These are phyloP conservation scores for Endoconidiophora polonica DNA, from an alignment of 2,329 filamentous ascomycete genomes.

Conservation along the genomic window DNA sequence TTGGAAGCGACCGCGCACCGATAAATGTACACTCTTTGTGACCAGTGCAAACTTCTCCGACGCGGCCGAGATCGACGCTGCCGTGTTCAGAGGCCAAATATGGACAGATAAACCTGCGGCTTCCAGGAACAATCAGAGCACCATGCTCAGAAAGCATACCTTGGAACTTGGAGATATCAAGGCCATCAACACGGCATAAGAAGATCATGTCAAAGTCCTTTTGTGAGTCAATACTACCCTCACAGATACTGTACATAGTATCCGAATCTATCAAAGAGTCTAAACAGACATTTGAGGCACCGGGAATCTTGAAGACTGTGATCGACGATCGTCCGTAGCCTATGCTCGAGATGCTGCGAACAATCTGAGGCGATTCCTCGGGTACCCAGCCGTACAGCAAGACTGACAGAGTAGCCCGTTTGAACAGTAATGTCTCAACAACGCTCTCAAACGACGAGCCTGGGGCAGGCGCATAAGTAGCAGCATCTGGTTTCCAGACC, in stretches of 20 bases:
- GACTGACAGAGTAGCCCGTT: constrained; percentile 23
- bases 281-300: too few species aligned
- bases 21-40: neutral
- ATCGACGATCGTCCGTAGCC: too few species aligned
- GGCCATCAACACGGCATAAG: constrained; percentile 1
- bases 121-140: constrained; percentile 1
- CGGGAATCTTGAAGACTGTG: too few species aligned
- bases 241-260: too few species aligned
- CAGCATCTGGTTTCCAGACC: constrained; percentile 27
- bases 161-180: constrained; percentile 5
- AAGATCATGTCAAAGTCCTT: constrained; percentile 4
- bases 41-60: neutral
- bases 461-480: constrained; percentile 15
- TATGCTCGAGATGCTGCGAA: too few species aligned
- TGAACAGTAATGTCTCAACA: constrained; percentile 23
- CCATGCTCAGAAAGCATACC: constrained; percentile 1
- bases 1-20: neutral
- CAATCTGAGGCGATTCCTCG: neutral
- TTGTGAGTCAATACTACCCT: too few species aligned
- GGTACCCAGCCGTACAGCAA: constrained; percentile 22
- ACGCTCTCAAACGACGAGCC: constrained; percentile 16
- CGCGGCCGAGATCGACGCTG: neutral
- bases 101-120: neutral
- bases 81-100: constrained; percentile 5
- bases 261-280: neutral